Percentiles rank a stretch among this genome's conserved stretches.
These are phyloP conservation scores for Aspergillus novoparasiticus DNA, from an alignment of 2,329 filamentous ascomycete species.

Conservation along the genomic window DNA sequence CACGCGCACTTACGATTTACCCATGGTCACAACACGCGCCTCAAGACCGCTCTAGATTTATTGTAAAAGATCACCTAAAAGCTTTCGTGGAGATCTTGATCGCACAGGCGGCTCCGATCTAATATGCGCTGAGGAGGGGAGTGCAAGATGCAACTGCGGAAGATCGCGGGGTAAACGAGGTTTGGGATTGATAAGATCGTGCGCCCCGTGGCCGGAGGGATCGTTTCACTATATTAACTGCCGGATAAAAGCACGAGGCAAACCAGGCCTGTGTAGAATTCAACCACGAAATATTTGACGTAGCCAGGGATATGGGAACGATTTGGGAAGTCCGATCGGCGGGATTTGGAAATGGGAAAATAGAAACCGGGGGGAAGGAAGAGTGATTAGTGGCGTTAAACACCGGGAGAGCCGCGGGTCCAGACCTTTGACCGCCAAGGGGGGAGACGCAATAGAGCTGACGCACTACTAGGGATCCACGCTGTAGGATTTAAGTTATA, in stretches of 20 bases:
- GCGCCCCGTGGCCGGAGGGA: conserved; percentile 11
- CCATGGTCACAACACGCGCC: conserved; percentile 28
- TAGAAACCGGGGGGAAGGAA: background rate
- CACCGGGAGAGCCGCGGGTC: conserved; percentile 23
- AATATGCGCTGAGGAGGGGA: conserved; percentile 12
- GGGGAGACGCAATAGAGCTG: background rate
- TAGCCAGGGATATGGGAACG: background rate
- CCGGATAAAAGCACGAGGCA: background rate
- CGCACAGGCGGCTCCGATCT: background rate
- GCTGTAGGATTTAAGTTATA: background rate
- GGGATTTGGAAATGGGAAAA: conserved; percentile 2
- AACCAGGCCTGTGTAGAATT: background rate
- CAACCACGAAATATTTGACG: background rate
- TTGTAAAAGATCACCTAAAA: background rate
- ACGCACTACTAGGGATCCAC: background rate
- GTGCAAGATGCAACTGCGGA: conserved; percentile 16
- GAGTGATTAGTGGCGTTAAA: conserved; percentile 12
- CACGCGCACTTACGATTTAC: conserved; percentile 39
- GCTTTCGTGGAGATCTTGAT: no score
- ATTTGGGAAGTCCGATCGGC: background rate
- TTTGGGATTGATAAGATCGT: conserved; percentile 24
- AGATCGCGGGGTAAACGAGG: conserved; percentile 24
- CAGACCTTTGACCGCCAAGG: conserved; percentile 15
- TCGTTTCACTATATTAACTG: background rate
- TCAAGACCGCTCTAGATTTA: background rate